Base-by-base conservation (phyloP, 2,329 filamentous ascomycete genomes). In the Xenosphaeropsis pyriputrescens region DNA sequence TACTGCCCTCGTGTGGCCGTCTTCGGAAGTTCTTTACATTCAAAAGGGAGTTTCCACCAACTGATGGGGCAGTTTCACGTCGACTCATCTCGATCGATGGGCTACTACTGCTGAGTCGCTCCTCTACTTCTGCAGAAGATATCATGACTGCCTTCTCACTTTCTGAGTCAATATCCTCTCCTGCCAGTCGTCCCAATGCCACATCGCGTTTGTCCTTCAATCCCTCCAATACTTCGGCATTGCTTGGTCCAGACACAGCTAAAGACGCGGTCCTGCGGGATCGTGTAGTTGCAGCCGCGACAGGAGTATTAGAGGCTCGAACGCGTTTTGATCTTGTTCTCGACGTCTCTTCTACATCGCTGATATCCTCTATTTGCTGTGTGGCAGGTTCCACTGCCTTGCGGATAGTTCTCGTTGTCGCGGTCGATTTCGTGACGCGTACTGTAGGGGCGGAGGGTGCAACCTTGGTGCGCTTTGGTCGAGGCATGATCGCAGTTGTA, bases 1-100 rank as follows among this genome's bases (percentile, higher is more conserved):
- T 52, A 35, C 50, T 54, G 18, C 43, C 43, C 40, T 79, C 71
- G 32, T 74, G 63, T n/a, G 63, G 60, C 32, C 74, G 63, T 37
- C 73, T 61, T 50, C 62, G 67, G 52, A 79, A 79, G 4, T 64
- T 57, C 16, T 70, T 71, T 40, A 51, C 46, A 34, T 68, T 75
- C 45, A 62, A 52, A 4, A 54, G 50, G 5, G 59, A 61, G 46
- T 61, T 47, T n/a, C 47, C 50, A 12, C 48, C 22, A 4, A 37
- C 46, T 11, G 48, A 43, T 34, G 47, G 47, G 7, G 32, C 41
- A 18, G 38, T 45, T 15, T 47, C 52, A 32, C 46, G 48, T 37
- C 49, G 43, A 17, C 52, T 49, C 38, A 49, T 41, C 36, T 55
- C 52, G 6, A 53, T 36, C 7, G 46, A 43, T 12, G 51, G 50